Conservation (phyloP, 805 yeast genomes). For the Ogataea paradorogensis region DNA sequence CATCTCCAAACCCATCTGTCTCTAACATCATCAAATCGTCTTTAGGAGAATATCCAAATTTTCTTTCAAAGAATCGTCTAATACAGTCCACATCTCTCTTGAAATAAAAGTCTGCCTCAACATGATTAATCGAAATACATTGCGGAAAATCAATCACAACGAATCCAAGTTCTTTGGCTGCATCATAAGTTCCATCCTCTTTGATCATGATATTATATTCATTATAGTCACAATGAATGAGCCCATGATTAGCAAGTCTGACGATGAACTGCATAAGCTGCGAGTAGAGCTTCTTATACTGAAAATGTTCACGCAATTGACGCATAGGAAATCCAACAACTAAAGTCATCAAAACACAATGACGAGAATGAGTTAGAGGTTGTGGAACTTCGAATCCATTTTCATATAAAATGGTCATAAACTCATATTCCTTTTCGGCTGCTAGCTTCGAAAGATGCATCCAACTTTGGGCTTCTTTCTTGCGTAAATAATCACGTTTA, state of each 20-base stretch:
- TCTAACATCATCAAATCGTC: constrained; percentile 71
- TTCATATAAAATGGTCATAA: constrained; percentile 70
- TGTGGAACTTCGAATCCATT: constrained; percentile 84
- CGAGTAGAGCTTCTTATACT: constrained; percentile 71
- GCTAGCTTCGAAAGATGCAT: constrained; percentile 87
- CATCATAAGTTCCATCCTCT: constrained; percentile 48
- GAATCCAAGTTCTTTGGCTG: constrained; percentile 59
- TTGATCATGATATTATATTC: constrained; percentile 92
- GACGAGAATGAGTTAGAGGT: constrained; percentile 88
- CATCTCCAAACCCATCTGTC: constrained; percentile 78
- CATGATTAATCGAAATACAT: constrained; percentile 89
- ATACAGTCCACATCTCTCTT: constrained; percentile 92
- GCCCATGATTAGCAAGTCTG: constrained; percentile 77
- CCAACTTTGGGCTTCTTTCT: constrained; percentile 80
- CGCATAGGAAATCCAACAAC: constrained; percentile 90
- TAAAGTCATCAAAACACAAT: constrained; percentile 89
- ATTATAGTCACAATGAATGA: constrained; percentile 96
- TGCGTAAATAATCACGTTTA: constrained; percentile 85
- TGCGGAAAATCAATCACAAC: constrained; percentile 98
- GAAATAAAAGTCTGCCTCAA: constrained; percentile 83
- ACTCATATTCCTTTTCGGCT: constrained; percentile 88
- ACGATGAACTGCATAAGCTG: constrained; percentile 86
- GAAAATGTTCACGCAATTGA: constrained; percentile 65
- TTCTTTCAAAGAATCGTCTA: constrained; percentile 73
- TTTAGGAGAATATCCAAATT: constrained; percentile 69